These are phyloP conservation scores for Collybia mongolica DNA, from an alignment of 768 basidiomycete species.

Conservation along the genomic window DNA sequence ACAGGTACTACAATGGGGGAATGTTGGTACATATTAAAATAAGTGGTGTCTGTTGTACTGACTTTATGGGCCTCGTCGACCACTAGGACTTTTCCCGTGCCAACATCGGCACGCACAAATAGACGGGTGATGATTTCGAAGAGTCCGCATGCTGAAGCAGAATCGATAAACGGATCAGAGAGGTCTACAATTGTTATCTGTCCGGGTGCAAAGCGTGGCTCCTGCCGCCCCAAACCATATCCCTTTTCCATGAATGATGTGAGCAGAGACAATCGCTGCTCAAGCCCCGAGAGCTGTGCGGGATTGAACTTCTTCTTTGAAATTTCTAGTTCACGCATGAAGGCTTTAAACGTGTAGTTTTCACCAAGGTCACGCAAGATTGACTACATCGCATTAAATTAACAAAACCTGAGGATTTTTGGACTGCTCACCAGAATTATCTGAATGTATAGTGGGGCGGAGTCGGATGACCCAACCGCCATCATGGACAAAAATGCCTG, in stretches of 20 bases:
- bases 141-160: conserved; percentile 61
- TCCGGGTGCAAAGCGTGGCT: conserved; percentile 48
- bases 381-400: conserved; percentile 29
- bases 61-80: conserved; percentile 81
- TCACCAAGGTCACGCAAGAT: conserved; percentile 67
- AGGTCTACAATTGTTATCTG: conserved; percentile 69
- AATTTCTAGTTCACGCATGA: conserved; percentile 43
- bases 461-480: conserved; percentile 61
- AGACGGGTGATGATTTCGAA: conserved; percentile 69
- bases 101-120: conserved; percentile 59
- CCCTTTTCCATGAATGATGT: conserved; percentile 52
- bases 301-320: conserved; percentile 55
- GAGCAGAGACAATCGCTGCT: conserved; percentile 63
- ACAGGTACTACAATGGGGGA: conserved; percentile 51
- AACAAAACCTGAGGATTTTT: background rate
- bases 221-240: conserved; percentile 6
- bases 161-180: conserved; percentile 73
- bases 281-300: conserved; percentile 50
- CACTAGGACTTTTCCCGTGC: conserved; percentile 65
- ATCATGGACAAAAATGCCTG: conserved; percentile 73
- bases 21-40: background rate
- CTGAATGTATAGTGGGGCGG: conserved; percentile 69
- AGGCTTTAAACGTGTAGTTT: conserved; percentile 48
- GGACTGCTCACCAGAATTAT: conserved; percentile 50
- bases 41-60: conserved; percentile 2